Conservation (phyloP, 2,329 filamentous ascomycete genomes). For the Fusarium torulosum region DNA sequence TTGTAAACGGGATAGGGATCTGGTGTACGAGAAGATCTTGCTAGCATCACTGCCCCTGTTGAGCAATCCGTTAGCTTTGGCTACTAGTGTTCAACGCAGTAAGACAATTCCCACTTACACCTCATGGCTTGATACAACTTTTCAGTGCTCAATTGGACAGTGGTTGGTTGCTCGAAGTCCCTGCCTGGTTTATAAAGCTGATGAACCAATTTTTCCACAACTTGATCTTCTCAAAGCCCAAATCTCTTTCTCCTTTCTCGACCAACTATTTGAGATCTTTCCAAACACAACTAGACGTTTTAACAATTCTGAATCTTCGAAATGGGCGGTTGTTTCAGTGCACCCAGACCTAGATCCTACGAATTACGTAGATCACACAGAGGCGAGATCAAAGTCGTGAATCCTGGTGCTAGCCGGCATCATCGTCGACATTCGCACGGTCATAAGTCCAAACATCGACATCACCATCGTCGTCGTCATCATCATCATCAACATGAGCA, state of each 20-base stretch:
- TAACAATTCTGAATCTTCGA: background rate
- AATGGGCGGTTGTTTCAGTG: slow-evolving; percentile 30
- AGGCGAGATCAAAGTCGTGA: background rate
- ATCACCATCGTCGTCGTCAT: background rate
- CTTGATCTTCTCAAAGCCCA: background rate
- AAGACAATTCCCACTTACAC: too few relatives aligned
- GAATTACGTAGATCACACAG: background rate
- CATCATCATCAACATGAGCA: background rate
- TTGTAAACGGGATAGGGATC: background rate
- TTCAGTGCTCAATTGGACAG: background rate
- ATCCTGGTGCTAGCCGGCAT: background rate
- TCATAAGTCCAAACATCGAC: background rate
- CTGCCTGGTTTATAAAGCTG: background rate
- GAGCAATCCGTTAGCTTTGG: background rate
- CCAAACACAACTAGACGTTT: background rate
- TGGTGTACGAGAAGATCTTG: background rate
- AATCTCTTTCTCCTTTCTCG: background rate
- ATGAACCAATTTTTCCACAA: background rate
- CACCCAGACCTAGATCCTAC: background rate
- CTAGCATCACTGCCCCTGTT: background rate
- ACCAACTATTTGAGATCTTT: background rate
- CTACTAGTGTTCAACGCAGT: background rate
- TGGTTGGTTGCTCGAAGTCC: background rate
- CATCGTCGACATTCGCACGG: background rate
- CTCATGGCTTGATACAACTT: background rate